phyloP scores from a whole-genome alignment of 257 asterid species.

The Nicotiana paniculata region DNA sequence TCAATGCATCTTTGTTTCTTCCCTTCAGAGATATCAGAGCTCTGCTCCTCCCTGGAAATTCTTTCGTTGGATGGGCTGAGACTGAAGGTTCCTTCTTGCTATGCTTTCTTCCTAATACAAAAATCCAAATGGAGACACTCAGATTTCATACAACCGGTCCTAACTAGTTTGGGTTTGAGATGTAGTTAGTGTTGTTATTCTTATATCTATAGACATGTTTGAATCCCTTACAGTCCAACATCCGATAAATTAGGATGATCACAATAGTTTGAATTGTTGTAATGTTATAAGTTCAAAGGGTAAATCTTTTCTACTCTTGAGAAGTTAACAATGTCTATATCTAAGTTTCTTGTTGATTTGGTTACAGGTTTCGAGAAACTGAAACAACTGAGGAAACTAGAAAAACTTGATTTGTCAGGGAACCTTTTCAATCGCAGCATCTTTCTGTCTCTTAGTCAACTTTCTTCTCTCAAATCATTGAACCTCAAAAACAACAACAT shows the following conservation, averaged over 20 bases:
- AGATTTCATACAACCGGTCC: too few species aligned
- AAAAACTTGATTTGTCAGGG: neutral
- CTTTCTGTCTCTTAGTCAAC: neutral
- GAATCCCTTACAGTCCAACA: too few species aligned
- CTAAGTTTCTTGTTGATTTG: neutral
- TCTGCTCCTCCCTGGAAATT: neutral
- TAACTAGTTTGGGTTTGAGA: too few species aligned
- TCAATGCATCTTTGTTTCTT: constrained; percentile 2
- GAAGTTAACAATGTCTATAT: too few species aligned
- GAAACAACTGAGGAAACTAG: neutral
- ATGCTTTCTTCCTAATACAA: too few species aligned
- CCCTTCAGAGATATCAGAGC: neutral
- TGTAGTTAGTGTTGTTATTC: too few species aligned
- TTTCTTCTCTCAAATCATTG: constrained; percentile 3
- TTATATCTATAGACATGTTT: too few species aligned
- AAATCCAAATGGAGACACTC: too few species aligned
- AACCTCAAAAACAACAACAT: neutral
- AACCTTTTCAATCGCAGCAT: neutral
- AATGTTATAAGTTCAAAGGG: neutral
- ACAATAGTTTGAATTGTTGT: neutral
- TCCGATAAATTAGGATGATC: neutral
- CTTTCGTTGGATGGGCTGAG: neutral
- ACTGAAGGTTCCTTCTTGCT: neutral
- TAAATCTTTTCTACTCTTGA: neutral
- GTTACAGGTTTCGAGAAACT: constrained; percentile 2